These are phyloP conservation scores for Acidiella bohemica DNA, from an alignment of 495 filamentous ascomycete genomes.

Conservation along the genomic window DNA sequence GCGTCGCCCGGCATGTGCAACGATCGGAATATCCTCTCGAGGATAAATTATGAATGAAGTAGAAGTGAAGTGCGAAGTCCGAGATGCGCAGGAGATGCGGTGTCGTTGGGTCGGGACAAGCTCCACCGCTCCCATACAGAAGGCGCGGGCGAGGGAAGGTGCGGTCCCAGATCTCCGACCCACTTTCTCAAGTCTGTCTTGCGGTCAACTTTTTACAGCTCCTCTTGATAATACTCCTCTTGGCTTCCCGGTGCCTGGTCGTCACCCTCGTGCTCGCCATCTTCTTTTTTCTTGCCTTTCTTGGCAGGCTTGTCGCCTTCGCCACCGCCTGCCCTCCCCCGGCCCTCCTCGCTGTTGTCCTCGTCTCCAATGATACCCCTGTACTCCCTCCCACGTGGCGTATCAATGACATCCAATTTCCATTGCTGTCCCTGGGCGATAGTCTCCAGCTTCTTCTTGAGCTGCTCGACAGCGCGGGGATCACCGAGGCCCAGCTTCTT, in stretches of 20 bases:
- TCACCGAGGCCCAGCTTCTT: constrained; percentile 53
- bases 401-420: constrained; percentile 47
- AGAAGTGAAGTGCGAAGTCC: not conserved
- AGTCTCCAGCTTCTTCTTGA: constrained; percentile 43
- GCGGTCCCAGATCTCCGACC: too few species aligned
- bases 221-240: constrained; percentile 43
- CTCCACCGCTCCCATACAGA: too few species aligned
- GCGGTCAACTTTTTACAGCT: constrained; percentile 29
- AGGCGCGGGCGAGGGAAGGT: too few species aligned
- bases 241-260: constrained; percentile 30
- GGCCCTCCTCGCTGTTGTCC: constrained; percentile 33
- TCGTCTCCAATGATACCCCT: constrained; percentile 43
- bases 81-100: not conserved
- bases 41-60: not conserved
- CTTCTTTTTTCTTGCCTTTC: constrained; percentile 6
- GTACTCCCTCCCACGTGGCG: constrained; percentile 35
- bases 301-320: constrained; percentile 10
- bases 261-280: constrained; percentile 11
- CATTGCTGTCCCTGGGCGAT: constrained; percentile 41
- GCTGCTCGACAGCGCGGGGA: constrained; percentile 48
- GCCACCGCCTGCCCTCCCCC: constrained; percentile 32
- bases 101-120: not conserved
- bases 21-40: not conserved
- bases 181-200: not conserved
- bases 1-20: not conserved